Base-by-base conservation (phyloP, 495 filamentous ascomycete genomes). In the Tuber indicum region DNA sequence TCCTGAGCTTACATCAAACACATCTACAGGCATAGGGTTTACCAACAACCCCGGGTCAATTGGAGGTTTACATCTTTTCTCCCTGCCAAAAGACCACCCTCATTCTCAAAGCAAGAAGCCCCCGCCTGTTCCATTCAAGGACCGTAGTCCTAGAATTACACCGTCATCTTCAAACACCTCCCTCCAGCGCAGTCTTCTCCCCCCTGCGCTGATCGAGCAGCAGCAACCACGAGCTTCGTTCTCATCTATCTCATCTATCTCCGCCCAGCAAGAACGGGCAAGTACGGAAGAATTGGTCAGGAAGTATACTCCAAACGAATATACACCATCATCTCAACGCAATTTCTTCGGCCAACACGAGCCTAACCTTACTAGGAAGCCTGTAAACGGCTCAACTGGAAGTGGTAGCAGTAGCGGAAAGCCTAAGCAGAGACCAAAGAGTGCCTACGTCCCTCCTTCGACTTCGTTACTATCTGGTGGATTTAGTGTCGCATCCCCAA, bases 341-440 rank as follows among this genome's bases (percentile, higher is more conserved):
- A 83, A 80, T 83, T 83, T 82, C 62, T 79, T 76, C n/a, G 49
- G 76, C 45, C 76, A 70, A 62, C 71, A 75, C 72, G 81, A 80
- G 32, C 81, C 82, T 7, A 83, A 75, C 73, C 79, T 83, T 23
- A 14, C 79, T 23, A 74, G 73, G 62, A 82, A 74, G 66, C 49
- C 41, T n/a, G 58, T 66, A 36, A 66, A 66, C 58, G 58, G 58
- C 14, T 66, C 58, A 10, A 72, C 69, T 39, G 41, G 77, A 10
- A 76, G 77, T 41, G 49, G 71, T n/a, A 74, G 74, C 44, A 36
- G 58, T 66, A 66, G 58, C 58, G 58, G 58, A 36, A 79, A 71
- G 70, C 77, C 81, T 47, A 84, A 78, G 72, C 77, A 76, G 72
- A 74, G 82, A 12, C 82, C 82, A 44, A 84, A 84, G 79, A 83